These are phyloP conservation scores for Bipolaris bicolor DNA, from an alignment of 2,329 filamentous ascomycete genomes.

Conservation along the genomic window DNA sequence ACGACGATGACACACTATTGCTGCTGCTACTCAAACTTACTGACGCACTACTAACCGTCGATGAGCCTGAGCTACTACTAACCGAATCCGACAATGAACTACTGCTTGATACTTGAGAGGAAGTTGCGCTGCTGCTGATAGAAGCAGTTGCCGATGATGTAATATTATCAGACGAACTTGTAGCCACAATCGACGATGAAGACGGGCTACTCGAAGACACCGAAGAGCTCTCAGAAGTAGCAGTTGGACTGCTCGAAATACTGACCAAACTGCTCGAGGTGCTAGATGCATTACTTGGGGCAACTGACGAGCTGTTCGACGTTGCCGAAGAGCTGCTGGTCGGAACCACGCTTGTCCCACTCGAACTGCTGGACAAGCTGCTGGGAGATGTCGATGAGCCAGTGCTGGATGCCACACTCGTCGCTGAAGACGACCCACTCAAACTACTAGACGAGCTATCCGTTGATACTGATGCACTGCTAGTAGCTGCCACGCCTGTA, in stretches of 20 bases:
- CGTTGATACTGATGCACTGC: background rate
- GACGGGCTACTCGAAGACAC: background rate
- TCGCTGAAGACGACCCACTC: background rate
- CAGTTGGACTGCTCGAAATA: background rate
- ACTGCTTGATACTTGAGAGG: constrained; percentile 1
- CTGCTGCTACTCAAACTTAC: background rate
- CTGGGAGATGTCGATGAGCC: background rate
- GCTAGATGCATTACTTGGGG: background rate
- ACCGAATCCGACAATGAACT: background rate
- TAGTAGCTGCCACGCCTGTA: background rate
- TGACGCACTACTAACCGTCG: background rate
- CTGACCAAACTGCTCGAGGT: background rate
- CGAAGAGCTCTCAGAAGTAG: constrained; percentile 1
- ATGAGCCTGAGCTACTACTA: constrained; percentile 3
- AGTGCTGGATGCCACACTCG: background rate
- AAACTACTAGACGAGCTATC: background rate
- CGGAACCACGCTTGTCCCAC: background rate
- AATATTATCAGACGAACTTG: background rate
- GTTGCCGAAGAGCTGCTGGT: background rate
- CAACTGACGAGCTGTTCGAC: constrained; percentile 4
- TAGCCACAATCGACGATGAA: background rate
- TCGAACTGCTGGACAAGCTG: background rate
- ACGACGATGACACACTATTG: constrained; percentile 6
- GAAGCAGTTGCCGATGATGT: background rate
- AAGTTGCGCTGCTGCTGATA: background rate